phyloP scores from a whole-genome alignment of 805 yeast genomes.

The Cyberlindnera sargentensis region DNA sequence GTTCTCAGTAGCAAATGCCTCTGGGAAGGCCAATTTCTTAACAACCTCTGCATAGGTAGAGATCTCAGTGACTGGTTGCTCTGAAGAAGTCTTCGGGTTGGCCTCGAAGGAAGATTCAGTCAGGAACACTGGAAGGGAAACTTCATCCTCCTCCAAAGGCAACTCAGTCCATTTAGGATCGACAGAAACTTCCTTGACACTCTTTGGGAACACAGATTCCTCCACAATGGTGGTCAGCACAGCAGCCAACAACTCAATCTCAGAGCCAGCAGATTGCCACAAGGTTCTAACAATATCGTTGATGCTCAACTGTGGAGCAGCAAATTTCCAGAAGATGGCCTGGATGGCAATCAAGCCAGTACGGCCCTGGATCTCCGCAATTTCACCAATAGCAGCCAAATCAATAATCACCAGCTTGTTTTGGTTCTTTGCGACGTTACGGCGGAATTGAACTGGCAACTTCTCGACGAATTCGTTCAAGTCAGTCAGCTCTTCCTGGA shows the following conservation, averaged over 20 bases:
- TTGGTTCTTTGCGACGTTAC: constrained; percentile 43
- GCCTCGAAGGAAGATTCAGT: constrained; percentile 60
- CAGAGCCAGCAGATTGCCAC: constrained; percentile 74
- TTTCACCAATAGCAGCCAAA: constrained; percentile 53
- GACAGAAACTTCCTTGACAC: constrained; percentile 30
- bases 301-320: constrained; percentile 49
- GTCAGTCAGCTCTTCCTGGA: constrained; percentile 31
- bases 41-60: constrained; percentile 45
- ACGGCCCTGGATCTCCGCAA: constrained; percentile 69
- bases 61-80: constrained; percentile 35
- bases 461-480: constrained; percentile 41
- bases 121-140: constrained; percentile 44
- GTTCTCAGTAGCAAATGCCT: constrained; percentile 56
- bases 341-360: constrained; percentile 69
- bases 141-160: constrained; percentile 28
- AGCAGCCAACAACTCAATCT: constrained; percentile 71
- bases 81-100: constrained; percentile 44
- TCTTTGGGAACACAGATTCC: constrained; percentile 39
- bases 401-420: constrained; percentile 54
- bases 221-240: constrained; percentile 61
- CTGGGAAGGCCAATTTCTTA: constrained; percentile 70
- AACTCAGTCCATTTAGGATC: constrained; percentile 22
- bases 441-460: constrained; percentile 48
- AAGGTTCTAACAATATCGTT: constrained; percentile 70
- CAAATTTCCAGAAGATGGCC: constrained; percentile 70